phyloP scores from a whole-genome alignment of 352 stramenopile species.

The Globisporangium barbulae region DNA sequence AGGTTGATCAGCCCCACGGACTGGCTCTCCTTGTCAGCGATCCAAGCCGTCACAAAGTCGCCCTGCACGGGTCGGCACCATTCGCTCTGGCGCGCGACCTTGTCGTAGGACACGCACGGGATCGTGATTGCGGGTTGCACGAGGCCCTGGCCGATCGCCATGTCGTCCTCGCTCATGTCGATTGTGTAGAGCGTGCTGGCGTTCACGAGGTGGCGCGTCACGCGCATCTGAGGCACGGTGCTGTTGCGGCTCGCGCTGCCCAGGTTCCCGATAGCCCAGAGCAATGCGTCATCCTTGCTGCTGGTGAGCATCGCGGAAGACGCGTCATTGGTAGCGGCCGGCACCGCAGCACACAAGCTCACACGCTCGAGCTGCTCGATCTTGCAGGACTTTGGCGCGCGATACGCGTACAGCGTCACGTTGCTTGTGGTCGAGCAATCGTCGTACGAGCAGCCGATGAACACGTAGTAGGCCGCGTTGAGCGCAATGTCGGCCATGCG shows the following conservation, averaged over 20 bases:
- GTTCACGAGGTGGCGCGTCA: conserved; percentile 1
- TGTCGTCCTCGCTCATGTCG: conserved; percentile 15
- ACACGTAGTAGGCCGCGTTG: conserved; percentile 6
- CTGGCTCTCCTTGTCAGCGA: conserved; percentile 25
- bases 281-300: conserved; percentile 8
- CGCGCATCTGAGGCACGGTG: conserved; percentile 4
- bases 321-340: not conserved
- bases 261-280: conserved; percentile 25
- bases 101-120: conserved; percentile 23
- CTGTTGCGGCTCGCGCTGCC: conserved; percentile 6
- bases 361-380: conserved; percentile 13
- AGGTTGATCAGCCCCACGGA: conserved; percentile 25
- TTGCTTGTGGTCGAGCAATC: conserved; percentile 20
- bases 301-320: not conserved
- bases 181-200: conserved; percentile 19
- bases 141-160: conserved; percentile 12
- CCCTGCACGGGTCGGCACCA: conserved; percentile 28
- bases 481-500: conserved; percentile 15
- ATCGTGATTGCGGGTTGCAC: conserved; percentile 19
- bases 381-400: conserved; percentile 1
- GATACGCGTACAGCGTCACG: conserved; percentile 13
- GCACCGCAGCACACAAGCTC: conserved; percentile 12
- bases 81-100: conserved; percentile 14
- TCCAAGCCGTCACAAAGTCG: conserved; percentile 24
- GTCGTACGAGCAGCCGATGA: conserved; percentile 14